Percentiles rank a stretch among this genome's conserved stretches.
Conservation (phyloP, 495 filamentous ascomycete species). For the Aspergillus bertholletiae region DNA sequence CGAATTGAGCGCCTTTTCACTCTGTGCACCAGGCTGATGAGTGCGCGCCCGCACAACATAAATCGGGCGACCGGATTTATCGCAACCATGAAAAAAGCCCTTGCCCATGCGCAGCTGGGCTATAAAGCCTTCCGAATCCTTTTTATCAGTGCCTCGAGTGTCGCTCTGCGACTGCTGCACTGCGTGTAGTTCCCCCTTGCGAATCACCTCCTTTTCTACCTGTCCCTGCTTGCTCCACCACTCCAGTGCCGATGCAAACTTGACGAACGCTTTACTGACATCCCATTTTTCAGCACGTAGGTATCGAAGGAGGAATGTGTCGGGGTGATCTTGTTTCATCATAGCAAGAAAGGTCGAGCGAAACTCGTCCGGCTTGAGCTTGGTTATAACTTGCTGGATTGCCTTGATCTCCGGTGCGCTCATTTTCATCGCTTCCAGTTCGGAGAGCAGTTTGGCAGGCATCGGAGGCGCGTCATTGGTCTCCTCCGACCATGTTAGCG, state of each 20-base stretch:
- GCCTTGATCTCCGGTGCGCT: not conserved
- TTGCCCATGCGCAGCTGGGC: conserved; percentile 86
- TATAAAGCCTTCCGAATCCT: conserved; percentile 75
- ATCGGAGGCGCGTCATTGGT: not conserved
- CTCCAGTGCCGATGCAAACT: conserved; percentile 86
- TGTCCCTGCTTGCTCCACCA: conserved; percentile 79
- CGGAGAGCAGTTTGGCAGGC: not conserved
- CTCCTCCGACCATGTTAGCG: not conserved
- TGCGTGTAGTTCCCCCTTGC: conserved; percentile 66
- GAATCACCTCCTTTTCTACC: conserved; percentile 79
- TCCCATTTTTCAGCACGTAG: conserved; percentile 94
- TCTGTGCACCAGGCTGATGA: conserved; percentile 84
- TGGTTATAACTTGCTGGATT: not conserved
- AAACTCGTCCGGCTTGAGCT: not conserved
- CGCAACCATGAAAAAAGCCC: conserved; percentile 80
- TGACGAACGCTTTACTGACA: conserved; percentile 79
- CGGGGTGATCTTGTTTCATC: conserved; percentile 82
- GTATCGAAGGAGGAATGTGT: conserved; percentile 85
- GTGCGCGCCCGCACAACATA: conserved; percentile 75
- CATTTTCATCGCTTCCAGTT: not conserved
- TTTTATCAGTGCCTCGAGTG: conserved; percentile 50
- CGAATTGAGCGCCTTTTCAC: conserved; percentile 71
- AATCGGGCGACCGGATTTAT: conserved; percentile 79
- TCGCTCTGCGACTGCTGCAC: conserved; percentile 50
- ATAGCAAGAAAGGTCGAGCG: conserved; percentile 1